Base-by-base conservation (phyloP, 208 protist species). In the Trypanosoma platydactyli region DNA sequence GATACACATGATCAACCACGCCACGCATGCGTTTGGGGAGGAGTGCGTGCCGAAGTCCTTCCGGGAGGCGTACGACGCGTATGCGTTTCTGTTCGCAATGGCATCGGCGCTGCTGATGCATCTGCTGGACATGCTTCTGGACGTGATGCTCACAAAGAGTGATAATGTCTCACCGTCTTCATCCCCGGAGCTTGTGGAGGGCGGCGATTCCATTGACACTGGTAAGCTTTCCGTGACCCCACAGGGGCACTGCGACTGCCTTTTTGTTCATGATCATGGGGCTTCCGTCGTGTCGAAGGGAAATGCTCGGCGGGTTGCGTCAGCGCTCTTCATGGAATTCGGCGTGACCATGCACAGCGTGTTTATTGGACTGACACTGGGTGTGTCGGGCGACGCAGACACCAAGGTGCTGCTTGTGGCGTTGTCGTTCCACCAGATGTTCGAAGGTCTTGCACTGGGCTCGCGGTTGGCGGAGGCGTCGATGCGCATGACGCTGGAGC, bases 351-450 rank as follows among this genome's bases (percentile, higher is more conserved):
- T 86, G 42, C 85, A 91, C 75, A 91, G 82, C 57, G 22, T 91
- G 27, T 87, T 91, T 53, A 65, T 91, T 20, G 85, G 85, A 12
- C 51, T 91, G 24, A 72, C 81, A 9, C 66, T 88, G 16, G 85
- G 85, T 24, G 68, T 88, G 18, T 65, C 75, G 50, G 55, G 49
- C 5, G 75, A 91, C 41, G 18, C 50, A 12, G 80, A 83, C 65
- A 67, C 81, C 3, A 64, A 53, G 63, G 76, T 73, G 22, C 58
- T 91, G 5, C 57, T 79, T 41, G 71, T 70, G 44, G 85, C 85
- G n/a, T 53, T 91, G 25, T 66, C 60, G 54, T 71, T 91, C n/a
- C 85, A 91, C 48, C 85, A 91, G 62, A 70, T 88, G 49, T 91
- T 88, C 45, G 85, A 88, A 35, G 85, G 85, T 22, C 56, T 88